Percentiles rank a stretch among this genome's conserved stretches.
These are phyloP conservation scores for Beauveria varroae DNA, from an alignment of 2,329 filamentous ascomycete genomes.

Conservation along the genomic window DNA sequence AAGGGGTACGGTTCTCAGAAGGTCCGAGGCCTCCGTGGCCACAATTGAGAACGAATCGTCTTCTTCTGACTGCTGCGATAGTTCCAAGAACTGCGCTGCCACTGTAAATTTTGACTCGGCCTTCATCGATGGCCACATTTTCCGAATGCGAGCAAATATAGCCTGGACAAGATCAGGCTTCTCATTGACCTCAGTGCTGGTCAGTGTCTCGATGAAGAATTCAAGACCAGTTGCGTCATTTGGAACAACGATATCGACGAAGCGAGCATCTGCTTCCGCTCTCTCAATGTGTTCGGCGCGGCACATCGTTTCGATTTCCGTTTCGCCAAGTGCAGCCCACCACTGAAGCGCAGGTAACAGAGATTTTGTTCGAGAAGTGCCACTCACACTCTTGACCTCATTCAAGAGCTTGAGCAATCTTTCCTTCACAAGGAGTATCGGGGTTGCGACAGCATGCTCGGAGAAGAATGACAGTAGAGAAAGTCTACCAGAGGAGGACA, in stretches of 20 bases:
- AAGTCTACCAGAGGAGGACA: slow-evolving; percentile 54
- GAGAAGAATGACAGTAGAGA: slow-evolving; percentile 65
- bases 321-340: slow-evolving; percentile 54
- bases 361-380: slow-evolving; percentile 60
- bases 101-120: slow-evolving; percentile 50
- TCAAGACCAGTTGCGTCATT: slow-evolving; percentile 47
- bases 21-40: slow-evolving; percentile 58
- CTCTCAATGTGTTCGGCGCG: slow-evolving; percentile 34
- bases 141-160: slow-evolving; percentile 61
- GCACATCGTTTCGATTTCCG: slow-evolving; percentile 40
- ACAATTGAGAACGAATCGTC: slow-evolving; percentile 30
- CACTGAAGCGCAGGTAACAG: slow-evolving; percentile 67
- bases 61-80: slow-evolving; percentile 41
- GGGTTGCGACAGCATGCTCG: slow-evolving; percentile 62
- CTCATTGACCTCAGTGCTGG: slow-evolving; percentile 30
- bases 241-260: slow-evolving; percentile 45
- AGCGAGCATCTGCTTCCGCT: slow-evolving; percentile 32
- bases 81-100: slow-evolving; percentile 55
- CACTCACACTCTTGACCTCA: slow-evolving; percentile 63
- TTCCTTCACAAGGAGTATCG: slow-evolving; percentile 61
- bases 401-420: slow-evolving; percentile 66
- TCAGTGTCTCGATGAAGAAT: slow-evolving; percentile 41
- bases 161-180: slow-evolving; percentile 49
- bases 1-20: slow-evolving; percentile 66
- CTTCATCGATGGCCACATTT: slow-evolving; percentile 68